Evolutionary conservation across 1,284 basidiomycete species (phyloP).

Genomic region (Meira miltonrushii): DNA sequence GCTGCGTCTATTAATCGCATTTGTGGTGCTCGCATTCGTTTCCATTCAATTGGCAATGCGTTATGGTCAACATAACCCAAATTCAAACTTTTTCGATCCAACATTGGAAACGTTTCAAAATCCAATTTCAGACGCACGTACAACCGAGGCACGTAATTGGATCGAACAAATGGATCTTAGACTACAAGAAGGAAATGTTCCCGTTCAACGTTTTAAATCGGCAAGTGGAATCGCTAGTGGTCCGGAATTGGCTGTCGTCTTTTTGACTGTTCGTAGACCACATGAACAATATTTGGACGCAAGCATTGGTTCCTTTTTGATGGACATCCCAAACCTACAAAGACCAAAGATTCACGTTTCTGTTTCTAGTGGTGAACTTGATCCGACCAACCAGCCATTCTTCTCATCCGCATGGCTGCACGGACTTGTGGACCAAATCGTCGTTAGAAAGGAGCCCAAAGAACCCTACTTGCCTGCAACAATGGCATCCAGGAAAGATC

Average conservation of each 20-base stretch:
- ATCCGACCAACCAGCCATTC: constrained; percentile 1
- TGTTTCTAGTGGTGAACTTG: not conserved
- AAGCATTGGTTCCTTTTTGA: constrained; percentile 1
- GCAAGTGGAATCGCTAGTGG: no score
- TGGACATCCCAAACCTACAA: not conserved
- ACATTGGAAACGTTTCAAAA: not conserved
- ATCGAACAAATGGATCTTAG: not conserved
- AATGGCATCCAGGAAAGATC: not conserved
- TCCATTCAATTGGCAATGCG: not conserved
- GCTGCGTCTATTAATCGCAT: not conserved
- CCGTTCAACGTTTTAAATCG: no score
- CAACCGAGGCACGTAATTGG: not conserved
- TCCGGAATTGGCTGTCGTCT: constrained; percentile 4
- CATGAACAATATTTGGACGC: constrained; percentile 6
- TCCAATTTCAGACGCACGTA: not conserved
- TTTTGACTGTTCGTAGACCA: not conserved
- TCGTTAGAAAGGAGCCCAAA: not conserved
- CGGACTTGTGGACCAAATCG: not conserved
- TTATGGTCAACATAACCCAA: constrained; percentile 1
- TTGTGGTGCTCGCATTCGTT: not conserved
- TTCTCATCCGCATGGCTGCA: constrained; percentile 1
- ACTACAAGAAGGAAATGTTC: not conserved
- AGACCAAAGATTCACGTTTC: not conserved
- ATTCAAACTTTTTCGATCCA: constrained; percentile 9
- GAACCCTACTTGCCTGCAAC: not conserved